Evolutionary conservation across 768 basidiomycete genomes (phyloP).

Genomic region (Trametes meyenii): DNA sequence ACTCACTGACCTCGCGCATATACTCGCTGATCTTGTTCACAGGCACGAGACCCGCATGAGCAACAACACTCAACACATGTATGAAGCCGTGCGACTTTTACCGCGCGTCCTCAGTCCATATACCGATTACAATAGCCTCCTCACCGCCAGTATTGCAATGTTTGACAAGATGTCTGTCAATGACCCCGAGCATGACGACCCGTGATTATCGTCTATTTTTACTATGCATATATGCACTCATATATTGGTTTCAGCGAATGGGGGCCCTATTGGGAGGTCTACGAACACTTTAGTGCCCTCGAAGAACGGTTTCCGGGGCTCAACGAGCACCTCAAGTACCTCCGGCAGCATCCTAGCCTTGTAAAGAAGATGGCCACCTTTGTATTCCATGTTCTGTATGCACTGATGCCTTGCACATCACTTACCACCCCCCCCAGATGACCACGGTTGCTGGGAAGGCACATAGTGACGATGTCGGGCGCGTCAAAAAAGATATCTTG

Average conservation of each 20-base stretch:
- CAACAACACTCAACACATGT: background rate
- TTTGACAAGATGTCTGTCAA: background rate
- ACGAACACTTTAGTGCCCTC: background rate
- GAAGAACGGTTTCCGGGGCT: background rate
- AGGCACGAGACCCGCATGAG: background rate
- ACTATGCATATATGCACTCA: background rate
- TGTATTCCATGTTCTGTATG: too few species aligned
- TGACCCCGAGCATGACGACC: background rate
- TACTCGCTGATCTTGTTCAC: too few species aligned
- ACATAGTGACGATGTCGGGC: background rate
- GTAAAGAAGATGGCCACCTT: too few species aligned
- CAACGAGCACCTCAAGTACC: background rate
- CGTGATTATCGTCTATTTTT: background rate
- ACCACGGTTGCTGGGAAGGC: background rate
- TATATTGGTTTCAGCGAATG: background rate
- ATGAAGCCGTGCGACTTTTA: background rate
- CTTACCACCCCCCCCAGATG: background rate
- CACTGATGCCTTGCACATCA: too few species aligned
- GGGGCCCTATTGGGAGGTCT: background rate
- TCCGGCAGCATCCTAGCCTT: background rate
- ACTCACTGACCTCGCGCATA: too few species aligned
- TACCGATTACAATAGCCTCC: background rate
- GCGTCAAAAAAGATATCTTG: background rate
- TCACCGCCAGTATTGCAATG: background rate
- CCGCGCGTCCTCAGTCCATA: background rate